Base-by-base conservation (phyloP, 169 alveolate genomes). In the Babesia bovis region DNA sequence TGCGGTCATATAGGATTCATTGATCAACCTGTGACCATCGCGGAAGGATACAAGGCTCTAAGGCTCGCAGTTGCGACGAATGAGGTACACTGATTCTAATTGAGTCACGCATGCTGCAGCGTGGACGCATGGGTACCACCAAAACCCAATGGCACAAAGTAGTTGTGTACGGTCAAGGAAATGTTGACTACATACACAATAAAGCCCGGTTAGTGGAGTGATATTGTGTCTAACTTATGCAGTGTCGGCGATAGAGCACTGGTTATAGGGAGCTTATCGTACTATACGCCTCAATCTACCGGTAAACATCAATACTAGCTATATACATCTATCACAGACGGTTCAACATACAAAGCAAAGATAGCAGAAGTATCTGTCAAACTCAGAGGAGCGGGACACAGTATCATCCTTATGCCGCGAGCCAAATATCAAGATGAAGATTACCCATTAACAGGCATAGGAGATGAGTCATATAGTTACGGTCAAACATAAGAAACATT, bases 161-260 rank as follows among this genome's bases (percentile, higher is more conserved):
- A n/a, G 51, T 70, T n/a, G 4, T 81, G 15, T 81, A 81, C 59
- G 87, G 87, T 15, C 58, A 32, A 42, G 66, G 83, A 15, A 78
- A 67, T 33, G 87, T 78, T 35, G 87, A 78, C 60, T 71, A 71
- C 26, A 40, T 81, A 23, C 68, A 53, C 32, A 61, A 76, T 28
- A 25, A 59, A 13, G 84, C 88, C 12, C 66, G 75, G 83, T 69
- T 70, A 21, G 67, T 4, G 2, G 25, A 38, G 45, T 7, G 45
- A 38, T 13, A 38, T 38, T 38, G 45, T 13, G 13, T 13, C 45
- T 38, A n/a, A n/a, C n/a, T 25, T 38, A 5, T 49, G 7, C 59
- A 81, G 88, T 25, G 84, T 81, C 19, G 88, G 88, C 26, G 88
- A 81, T 25, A 71, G 49, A 4, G 88, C 79, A 13, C 65, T 70